A percentile compares a stretch with the other conserved stretches of the same genome.
Evolutionary conservation across 2,329 filamentous ascomycete genomes (phyloP).

Genomic region (Cercospora zeae-maydis): DNA sequence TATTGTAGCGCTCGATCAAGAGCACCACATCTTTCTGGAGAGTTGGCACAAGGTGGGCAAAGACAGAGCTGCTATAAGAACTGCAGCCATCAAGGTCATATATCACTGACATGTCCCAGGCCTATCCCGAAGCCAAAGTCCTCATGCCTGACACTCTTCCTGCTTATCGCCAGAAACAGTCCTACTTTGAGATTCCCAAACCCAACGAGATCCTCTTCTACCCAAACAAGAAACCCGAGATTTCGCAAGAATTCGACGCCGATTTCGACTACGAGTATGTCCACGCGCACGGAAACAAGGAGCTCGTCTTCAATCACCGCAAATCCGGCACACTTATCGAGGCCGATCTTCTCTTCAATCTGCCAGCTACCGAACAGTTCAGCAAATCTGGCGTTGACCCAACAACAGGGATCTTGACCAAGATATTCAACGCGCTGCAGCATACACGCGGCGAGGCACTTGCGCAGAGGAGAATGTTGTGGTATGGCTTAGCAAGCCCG

Average conservation of each 20-base stretch:
- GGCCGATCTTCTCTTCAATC: slow-evolving; percentile 88
- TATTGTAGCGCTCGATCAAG: slow-evolving; percentile 80
- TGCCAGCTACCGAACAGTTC: slow-evolving; percentile 82
- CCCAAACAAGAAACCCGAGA: slow-evolving; percentile 37
- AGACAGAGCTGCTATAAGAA: not conserved
- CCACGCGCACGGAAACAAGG: slow-evolving; percentile 73
- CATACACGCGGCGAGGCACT: slow-evolving; percentile 60
- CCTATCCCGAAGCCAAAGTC: slow-evolving; percentile 73
- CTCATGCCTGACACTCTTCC: slow-evolving; percentile 78
- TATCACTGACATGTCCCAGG: slow-evolving; percentile 33
- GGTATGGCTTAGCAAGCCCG: slow-evolving; percentile 69
- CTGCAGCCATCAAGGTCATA: slow-evolving; percentile 15
- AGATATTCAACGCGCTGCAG: slow-evolving; percentile 56
- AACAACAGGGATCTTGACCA: slow-evolving; percentile 57
- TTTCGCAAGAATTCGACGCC: slow-evolving; percentile 74
- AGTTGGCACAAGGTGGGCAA: slow-evolving; percentile 63
- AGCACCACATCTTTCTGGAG: slow-evolving; percentile 92
- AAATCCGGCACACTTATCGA: slow-evolving; percentile 76
- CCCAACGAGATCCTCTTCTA: slow-evolving; percentile 53
- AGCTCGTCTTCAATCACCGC: slow-evolving; percentile 82
- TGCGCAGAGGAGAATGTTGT: slow-evolving; percentile 75
- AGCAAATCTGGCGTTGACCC: slow-evolving; percentile 53
- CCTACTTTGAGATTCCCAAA: slow-evolving; percentile 33
- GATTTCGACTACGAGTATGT: slow-evolving; percentile 87
- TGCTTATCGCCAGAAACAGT: slow-evolving; percentile 64